A percentile compares a stretch with the other conserved stretches of the same genome.
Conservation (phyloP, 2,329 filamentous ascomycete genomes). For the Elsinoe necatrix region DNA sequence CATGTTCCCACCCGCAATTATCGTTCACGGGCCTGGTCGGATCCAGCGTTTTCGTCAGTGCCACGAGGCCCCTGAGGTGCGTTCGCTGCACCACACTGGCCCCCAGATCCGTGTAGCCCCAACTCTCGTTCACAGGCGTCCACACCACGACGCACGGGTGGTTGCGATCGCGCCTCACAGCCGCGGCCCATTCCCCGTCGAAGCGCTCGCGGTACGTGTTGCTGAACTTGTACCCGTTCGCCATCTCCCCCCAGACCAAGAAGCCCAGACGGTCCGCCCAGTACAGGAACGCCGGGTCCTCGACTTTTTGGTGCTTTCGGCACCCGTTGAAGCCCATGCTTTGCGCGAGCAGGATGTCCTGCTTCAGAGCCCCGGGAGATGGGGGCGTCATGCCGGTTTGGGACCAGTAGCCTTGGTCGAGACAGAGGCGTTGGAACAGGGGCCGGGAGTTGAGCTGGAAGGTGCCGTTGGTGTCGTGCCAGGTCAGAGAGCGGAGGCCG, state of each 20-base stretch:
- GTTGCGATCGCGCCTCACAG: slow-evolving; percentile 56
- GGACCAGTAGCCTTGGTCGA: slow-evolving; percentile 59
- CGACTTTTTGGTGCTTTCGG: slow-evolving; percentile 57
- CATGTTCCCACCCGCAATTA: slow-evolving; percentile 65
- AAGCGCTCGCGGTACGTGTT: slow-evolving; percentile 51
- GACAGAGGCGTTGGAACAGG: slow-evolving; percentile 51
- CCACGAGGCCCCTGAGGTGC: slow-evolving; percentile 56
- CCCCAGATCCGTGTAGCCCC: slow-evolving; percentile 54
- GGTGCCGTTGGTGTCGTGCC: slow-evolving; percentile 49
- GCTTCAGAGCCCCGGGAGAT: slow-evolving; percentile 35
- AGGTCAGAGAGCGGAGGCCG: slow-evolving; percentile 53
- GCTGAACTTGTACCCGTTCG: slow-evolving; percentile 56
- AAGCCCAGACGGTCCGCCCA: slow-evolving; percentile 54
- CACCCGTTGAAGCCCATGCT: slow-evolving; percentile 58
- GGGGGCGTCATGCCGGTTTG: slow-evolving; percentile 53
- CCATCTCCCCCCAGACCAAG: slow-evolving; percentile 57
- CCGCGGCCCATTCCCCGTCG: slow-evolving; percentile 56
- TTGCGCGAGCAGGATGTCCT: slow-evolving; percentile 50
- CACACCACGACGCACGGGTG: slow-evolving; percentile 57
- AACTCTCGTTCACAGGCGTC: slow-evolving; percentile 58
- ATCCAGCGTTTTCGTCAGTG: slow-evolving; percentile 56
- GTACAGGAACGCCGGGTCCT: slow-evolving; percentile 53
- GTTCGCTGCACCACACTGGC: slow-evolving; percentile 51
- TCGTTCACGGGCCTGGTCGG: slow-evolving; percentile 58
- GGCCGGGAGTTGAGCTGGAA: slow-evolving; percentile 52